A percentile compares a stretch with the other conserved stretches of the same genome.
Conservation (phyloP, 2,329 filamentous ascomycete species). For the Ceratocystis huliohia region DNA sequence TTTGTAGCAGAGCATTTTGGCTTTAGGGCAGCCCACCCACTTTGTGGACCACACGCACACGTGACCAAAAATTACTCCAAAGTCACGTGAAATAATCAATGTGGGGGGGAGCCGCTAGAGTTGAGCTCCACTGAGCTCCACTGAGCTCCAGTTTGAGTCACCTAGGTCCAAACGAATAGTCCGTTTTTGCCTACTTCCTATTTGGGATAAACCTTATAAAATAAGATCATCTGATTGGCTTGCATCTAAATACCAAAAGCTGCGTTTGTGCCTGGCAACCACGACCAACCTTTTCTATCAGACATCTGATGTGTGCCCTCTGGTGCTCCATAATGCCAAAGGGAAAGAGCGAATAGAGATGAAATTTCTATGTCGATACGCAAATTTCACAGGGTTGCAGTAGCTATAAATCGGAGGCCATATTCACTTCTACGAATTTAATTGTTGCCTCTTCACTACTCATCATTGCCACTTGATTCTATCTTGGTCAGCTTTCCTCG, state of each 20-base stretch:
- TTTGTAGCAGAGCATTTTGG: slow-evolving; percentile 21
- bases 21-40: slow-evolving; percentile 20
- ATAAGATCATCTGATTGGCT: slow-evolving; percentile 15
- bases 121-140: slow-evolving; percentile 17
- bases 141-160: slow-evolving; percentile 15
- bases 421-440: no score
- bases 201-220: background rate
- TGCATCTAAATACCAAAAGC: background rate
- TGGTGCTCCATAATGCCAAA: no score
- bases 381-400: no score
- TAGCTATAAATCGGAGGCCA: no score
- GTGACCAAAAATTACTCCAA: slow-evolving; percentile 9
- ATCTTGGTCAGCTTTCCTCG: background rate
- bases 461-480: no score
- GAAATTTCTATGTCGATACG: no score
- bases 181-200: slow-evolving; percentile 7
- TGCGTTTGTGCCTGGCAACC: background rate
- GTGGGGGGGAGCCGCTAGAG: slow-evolving; percentile 10
- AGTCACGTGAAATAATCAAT: slow-evolving; percentile 14
- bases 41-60: slow-evolving; percentile 20
- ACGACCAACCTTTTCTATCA: background rate
- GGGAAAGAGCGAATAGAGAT: no score
- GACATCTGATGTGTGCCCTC: background rate
- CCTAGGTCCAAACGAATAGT: background rate
- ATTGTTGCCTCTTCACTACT: no score